Evolutionary conservation across 1,139 yeast genomes (phyloP).

Genomic region (Pichia inconspicua): DNA sequence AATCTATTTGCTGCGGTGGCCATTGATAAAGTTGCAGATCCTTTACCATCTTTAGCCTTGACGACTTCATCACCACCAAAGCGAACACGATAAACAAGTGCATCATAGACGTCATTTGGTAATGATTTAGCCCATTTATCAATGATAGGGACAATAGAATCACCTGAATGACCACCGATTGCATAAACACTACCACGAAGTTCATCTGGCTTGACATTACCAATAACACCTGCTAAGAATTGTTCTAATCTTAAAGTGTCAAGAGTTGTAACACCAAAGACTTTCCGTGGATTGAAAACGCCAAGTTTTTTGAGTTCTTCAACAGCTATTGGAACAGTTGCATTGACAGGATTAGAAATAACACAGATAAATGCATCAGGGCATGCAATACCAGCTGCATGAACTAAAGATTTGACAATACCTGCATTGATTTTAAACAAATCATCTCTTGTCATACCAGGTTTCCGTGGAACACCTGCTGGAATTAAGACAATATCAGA

Average conservation of each 20-base stretch:
- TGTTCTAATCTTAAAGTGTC: slow-evolving; percentile 67
- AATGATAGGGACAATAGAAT: slow-evolving; percentile 55
- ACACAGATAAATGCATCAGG: slow-evolving; percentile 60
- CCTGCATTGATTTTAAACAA: slow-evolving; percentile 67
- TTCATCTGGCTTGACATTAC: slow-evolving; percentile 29
- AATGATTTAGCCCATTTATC: slow-evolving; percentile 24
- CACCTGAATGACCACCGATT: slow-evolving; percentile 74
- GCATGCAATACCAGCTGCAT: slow-evolving; percentile 47
- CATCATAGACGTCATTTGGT: slow-evolving; percentile 20
- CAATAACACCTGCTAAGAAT: slow-evolving; percentile 38
- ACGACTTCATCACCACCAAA: slow-evolving; percentile 79
- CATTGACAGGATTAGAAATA: slow-evolving; percentile 69
- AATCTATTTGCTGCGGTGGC: slow-evolving; percentile 70
- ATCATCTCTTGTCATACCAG: slow-evolving; percentile 76
- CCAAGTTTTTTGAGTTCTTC: slow-evolving; percentile 56
- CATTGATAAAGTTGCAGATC: slow-evolving; percentile 74
- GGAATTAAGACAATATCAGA: slow-evolving; percentile 50
- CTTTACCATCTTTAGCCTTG: slow-evolving; percentile 68
- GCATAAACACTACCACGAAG: slow-evolving; percentile 36
- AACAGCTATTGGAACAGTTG: slow-evolving; percentile 70
- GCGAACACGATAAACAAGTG: slow-evolving; percentile 55
- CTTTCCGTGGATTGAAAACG: slow-evolving; percentile 54
- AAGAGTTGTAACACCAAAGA: slow-evolving; percentile 68
- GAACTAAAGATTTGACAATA: slow-evolving; percentile 54
- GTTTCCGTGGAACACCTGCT: slow-evolving; percentile 80